Percentiles rank a stretch among this genome's conserved stretches.
phyloP scores from a whole-genome alignment of 2,329 filamentous ascomycete genomes.

The Penicillium sp. region DNA sequence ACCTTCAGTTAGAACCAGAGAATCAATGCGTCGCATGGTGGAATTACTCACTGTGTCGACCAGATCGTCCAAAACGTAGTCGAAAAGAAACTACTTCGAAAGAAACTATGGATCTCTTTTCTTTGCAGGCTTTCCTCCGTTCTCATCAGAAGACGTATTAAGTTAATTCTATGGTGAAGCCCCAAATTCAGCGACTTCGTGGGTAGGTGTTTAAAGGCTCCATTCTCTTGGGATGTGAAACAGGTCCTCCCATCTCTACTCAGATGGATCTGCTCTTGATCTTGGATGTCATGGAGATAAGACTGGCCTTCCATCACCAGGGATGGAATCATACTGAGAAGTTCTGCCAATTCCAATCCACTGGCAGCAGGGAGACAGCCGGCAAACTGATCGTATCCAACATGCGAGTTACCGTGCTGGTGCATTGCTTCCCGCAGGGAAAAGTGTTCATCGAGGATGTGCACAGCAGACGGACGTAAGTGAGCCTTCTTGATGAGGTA shows the following conservation, averaged over 20 bases:
- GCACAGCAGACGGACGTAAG: not conserved
- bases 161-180: constrained; percentile 1
- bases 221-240: no score
- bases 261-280: no score
- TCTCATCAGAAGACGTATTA: constrained; percentile 12
- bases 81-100: constrained; percentile 12
- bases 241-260: no score
- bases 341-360: no score
- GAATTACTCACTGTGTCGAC: constrained; percentile 13
- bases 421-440: constrained; percentile 12
- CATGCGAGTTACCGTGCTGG: constrained; percentile 2
- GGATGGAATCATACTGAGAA: no score
- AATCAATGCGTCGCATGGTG: not conserved
- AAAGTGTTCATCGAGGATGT: constrained; percentile 4
- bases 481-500: not conserved
- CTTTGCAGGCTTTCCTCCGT: constrained; percentile 6
- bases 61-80: constrained; percentile 19
- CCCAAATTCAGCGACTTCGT: constrained; percentile 11
- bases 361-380: constrained; percentile 14
- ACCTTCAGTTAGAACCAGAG: not conserved
- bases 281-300: no score
- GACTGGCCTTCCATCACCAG: no score
- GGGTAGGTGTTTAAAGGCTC: not conserved
- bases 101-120: constrained; percentile 13
- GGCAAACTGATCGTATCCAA: constrained; percentile 21